Evolutionary conservation across 202 grass and related monocot genomes (phyloP).

Genomic region (Carex arenaria): DNA sequence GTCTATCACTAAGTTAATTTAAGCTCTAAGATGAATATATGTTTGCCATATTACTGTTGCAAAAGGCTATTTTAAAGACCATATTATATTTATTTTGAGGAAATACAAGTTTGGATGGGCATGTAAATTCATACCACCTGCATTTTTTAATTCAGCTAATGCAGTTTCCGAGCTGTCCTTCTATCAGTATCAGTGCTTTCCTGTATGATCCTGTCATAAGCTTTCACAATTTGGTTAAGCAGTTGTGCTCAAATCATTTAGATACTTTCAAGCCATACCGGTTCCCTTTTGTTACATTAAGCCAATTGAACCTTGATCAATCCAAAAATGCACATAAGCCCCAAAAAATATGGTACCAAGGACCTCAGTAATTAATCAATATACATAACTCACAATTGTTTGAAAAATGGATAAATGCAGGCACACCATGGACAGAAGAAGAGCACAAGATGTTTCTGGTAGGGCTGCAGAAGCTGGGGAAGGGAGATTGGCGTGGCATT

Average conservation of each 20-base stretch:
- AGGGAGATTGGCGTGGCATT: conserved; percentile 94
- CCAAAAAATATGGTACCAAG: background rate
- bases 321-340: background rate
- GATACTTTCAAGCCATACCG: background rate
- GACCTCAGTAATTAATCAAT: background rate
- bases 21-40: background rate
- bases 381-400: background rate
- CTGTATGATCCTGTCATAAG: background rate
- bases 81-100: background rate
- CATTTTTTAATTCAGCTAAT: background rate
- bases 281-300: background rate
- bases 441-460: conserved; percentile 86
- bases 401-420: conserved; percentile 32
- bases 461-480: conserved; percentile 82
- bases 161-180: background rate
- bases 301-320: background rate
- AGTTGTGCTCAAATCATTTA: background rate
- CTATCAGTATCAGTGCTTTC: background rate
- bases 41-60: background rate
- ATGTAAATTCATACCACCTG: background rate
- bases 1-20: background rate
- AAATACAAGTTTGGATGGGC: background rate
- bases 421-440: conserved; percentile 93
- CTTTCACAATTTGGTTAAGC: background rate
- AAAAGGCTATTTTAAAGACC: background rate